Evolutionary conservation across 495 filamentous ascomycete species (phyloP).

Genomic region (Neurospora sp.): DNA sequence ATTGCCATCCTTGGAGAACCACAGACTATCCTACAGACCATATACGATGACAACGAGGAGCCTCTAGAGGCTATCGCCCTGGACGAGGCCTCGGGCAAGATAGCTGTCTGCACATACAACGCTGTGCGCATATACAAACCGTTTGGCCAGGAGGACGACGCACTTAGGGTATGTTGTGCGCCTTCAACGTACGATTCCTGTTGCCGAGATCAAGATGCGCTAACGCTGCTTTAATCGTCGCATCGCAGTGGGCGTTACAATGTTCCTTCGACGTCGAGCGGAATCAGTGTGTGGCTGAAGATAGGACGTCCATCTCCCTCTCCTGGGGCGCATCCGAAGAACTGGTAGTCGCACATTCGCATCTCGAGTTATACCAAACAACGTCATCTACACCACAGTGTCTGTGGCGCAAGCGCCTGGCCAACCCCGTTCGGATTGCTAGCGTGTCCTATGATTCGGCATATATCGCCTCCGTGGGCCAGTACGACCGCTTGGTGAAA

Average conservation of each 20-base stretch:
- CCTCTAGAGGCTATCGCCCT: constrained; percentile 64
- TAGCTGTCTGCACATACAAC: constrained; percentile 59
- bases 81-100: constrained; percentile 74
- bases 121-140: constrained; percentile 71
- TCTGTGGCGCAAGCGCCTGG: constrained; percentile 65
- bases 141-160: constrained; percentile 58
- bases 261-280: constrained; percentile 27
- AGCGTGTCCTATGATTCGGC: constrained; percentile 76
- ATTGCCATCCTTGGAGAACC: constrained; percentile 71
- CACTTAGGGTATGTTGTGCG: constrained; percentile 46
- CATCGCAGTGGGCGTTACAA: constrained; percentile 41
- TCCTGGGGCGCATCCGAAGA: constrained; percentile 84
- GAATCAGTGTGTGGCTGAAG: constrained; percentile 18
- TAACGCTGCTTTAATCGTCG: constrained; percentile 35
- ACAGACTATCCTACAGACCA: constrained; percentile 73
- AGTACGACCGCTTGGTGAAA: constrained; percentile 76
- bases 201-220: background rate
- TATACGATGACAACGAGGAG: constrained; percentile 71
- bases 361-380: constrained; percentile 59
- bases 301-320: constrained; percentile 44
- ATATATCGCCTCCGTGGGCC: constrained; percentile 73
- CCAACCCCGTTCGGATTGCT: constrained; percentile 65
- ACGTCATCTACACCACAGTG: constrained; percentile 36
- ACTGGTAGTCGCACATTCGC: constrained; percentile 63
- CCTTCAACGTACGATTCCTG: background rate